Base-by-base conservation (phyloP, 805 yeast genomes). In the Barnettozyma californica region DNA sequence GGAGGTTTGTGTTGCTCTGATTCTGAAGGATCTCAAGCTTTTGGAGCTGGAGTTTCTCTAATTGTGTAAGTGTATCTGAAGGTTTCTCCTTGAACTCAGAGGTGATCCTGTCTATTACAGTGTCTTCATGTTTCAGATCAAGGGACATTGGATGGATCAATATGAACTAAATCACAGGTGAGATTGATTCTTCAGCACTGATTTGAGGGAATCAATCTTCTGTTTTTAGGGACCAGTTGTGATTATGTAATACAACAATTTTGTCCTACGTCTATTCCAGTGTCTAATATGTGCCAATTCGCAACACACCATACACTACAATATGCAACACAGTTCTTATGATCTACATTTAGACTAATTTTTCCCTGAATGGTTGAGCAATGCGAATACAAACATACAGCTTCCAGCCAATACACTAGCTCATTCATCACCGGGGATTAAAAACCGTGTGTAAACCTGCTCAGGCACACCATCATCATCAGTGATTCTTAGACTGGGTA, bases 1-100 rank as follows among this genome's bases (percentile, higher is more conserved):
- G 54, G 38, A 72, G 47, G 20, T 60, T 61, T 2, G 47, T 34
- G 9, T 58, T 45, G 23, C 63, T 64, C 45, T 68, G 65, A 11
- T 55, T 56, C 31, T 61, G 51, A 7, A 69, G 51, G 6, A 68
- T 37, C 31, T 57, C 49, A 37, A 64, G 60, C 25, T 63, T 52
- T 27, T 61, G 53, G n/a, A 54, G n/a, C 43, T 68, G 63, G 5
- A 65, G 52, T 38, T 60, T 43, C 19, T 59, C 54, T 9, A 57
- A 9, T 16, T 46, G 41, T 3, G 52, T 29, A 3, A 52, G 25
- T 9, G 44, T 41, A 6, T 50, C 53, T 16, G 34, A 35, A 9
- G 16, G 33, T 11, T 46, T 41, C 41, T 40, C 45, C 35, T 59
- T 58, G 54, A 60, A 60, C n/a, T 53, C 50, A 7, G 53, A 46